These are phyloP conservation scores for Aspergillus bridgeri DNA, from an alignment of 495 filamentous ascomycete genomes.

Conservation along the genomic window DNA sequence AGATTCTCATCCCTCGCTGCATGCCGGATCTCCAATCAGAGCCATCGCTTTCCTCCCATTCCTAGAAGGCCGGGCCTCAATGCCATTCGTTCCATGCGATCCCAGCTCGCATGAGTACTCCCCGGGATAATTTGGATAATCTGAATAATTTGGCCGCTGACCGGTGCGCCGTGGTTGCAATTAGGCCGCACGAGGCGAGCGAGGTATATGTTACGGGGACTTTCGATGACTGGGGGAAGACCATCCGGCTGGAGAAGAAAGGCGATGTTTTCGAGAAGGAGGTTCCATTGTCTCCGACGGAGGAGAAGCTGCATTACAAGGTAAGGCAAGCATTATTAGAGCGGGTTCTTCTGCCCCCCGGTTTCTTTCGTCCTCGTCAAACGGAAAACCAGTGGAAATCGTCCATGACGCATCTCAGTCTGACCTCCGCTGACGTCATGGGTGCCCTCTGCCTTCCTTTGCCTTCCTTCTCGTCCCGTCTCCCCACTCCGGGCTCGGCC, in stretches of 20 bases:
- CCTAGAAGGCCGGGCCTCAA: not conserved
- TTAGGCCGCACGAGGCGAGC: conserved; percentile 68
- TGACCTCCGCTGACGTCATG: conserved; percentile 34
- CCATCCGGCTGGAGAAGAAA: conserved; percentile 71
- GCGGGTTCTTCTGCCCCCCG: too few relatives aligned
- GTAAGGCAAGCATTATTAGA: too few relatives aligned
- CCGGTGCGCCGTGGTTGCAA: conserved; percentile 11
- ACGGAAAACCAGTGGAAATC: conserved; percentile 9
- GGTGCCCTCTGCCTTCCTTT: conserved; percentile 8
- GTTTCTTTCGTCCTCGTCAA: too few relatives aligned
- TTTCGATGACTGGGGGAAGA: conserved; percentile 92
- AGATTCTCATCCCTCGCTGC: not conserved
- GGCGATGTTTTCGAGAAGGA: conserved; percentile 70
- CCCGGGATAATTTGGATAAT: conserved; percentile 13
- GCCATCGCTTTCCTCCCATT: not conserved
- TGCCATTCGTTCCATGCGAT: not conserved
- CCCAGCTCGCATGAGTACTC: not conserved
- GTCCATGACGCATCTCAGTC: conserved; percentile 26
- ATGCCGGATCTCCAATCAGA: not conserved
- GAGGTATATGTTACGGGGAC: conserved; percentile 95
- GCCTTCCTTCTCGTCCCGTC: conserved; percentile 1
- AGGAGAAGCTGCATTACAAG: conserved; percentile 79
- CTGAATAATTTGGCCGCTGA: conserved; percentile 27
- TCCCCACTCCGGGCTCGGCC: not conserved
- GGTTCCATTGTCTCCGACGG: conserved; percentile 60